Percentiles rank a stretch among this genome's conserved stretches.
Conservation (phyloP, 2,329 filamentous ascomycete genomes). For the Diaporthe eres region DNA sequence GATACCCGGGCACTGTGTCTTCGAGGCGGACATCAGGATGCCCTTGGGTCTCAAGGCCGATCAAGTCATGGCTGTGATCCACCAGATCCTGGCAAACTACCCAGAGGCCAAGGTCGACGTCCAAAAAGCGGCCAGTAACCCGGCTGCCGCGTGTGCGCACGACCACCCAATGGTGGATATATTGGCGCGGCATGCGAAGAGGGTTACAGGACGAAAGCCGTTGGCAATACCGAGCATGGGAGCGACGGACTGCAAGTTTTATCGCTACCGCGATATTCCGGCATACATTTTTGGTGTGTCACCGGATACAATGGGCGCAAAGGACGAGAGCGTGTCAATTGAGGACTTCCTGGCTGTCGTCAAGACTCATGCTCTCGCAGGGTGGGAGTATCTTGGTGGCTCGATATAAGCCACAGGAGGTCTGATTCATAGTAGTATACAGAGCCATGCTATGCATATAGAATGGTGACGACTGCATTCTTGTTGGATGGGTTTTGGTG, state of each 20-base stretch:
- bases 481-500: not conserved
- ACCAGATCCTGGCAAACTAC: constrained; percentile 47
- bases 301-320: constrained; percentile 47
- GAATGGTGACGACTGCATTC: not conserved
- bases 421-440: not conserved
- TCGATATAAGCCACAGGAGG: not conserved
- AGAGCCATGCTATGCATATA: not conserved
- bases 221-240: constrained; percentile 54
- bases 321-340: constrained; percentile 46
- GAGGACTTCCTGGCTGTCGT: constrained; percentile 50
- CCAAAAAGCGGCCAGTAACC: constrained; percentile 53
- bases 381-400: constrained; percentile 47
- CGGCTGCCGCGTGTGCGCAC: constrained; percentile 49
- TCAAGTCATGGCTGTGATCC: constrained; percentile 48
- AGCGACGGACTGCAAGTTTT: constrained; percentile 58
- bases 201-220: constrained; percentile 28
- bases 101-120: constrained; percentile 47
- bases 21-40: constrained; percentile 57
- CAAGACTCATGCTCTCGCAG: constrained; percentile 49
- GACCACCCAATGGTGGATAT: constrained; percentile 52
- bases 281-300: constrained; percentile 53
- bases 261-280: constrained; percentile 53
- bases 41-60: constrained; percentile 54
- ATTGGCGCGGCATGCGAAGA: constrained; percentile 48
- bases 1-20: constrained; percentile 54